These are phyloP conservation scores for Quillaja saponaria DNA, from an alignment of 306 rosid species.

Conservation along the genomic window DNA sequence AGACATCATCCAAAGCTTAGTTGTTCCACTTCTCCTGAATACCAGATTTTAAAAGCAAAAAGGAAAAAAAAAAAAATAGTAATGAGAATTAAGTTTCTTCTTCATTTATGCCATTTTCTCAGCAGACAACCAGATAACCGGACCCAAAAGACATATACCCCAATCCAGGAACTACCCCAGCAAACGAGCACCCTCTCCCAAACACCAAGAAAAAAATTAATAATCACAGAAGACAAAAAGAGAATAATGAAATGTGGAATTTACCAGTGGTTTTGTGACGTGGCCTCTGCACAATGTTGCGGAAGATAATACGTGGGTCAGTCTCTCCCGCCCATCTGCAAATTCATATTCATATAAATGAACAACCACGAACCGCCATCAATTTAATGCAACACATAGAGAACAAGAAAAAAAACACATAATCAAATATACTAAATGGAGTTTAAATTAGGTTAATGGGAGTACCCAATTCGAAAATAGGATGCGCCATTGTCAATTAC, in stretches of 20 bases:
- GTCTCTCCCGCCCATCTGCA: conserved; percentile 93
- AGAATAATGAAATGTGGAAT: not conserved
- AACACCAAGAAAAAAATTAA: no score
- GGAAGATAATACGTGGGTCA: conserved; percentile 91
- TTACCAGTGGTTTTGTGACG: conserved; percentile 90
- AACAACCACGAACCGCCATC: not conserved
- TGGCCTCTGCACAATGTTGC: conserved; percentile 98
- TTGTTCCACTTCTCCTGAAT: no score
- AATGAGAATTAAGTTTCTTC: no score
- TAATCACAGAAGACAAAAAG: not conserved
- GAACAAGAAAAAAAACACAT: not conserved
- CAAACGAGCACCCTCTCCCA: no score
- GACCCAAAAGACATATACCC: no score
- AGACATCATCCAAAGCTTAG: no score
- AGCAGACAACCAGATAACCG: no score
- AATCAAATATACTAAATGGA: not conserved
- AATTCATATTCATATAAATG: conserved; percentile 30
- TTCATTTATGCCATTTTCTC: no score
- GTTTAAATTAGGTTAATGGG: conserved; percentile 45
- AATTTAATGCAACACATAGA: not conserved
- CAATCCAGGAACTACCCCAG: no score
- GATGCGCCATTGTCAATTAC: conserved; percentile 93
- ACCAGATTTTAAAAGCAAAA: no score
- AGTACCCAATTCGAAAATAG: conserved; percentile 78
- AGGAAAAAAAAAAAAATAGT: no score